Evolutionary conservation across 208 protist genomes (phyloP).

Genomic region (Strigomonas oncopelti): DNA sequence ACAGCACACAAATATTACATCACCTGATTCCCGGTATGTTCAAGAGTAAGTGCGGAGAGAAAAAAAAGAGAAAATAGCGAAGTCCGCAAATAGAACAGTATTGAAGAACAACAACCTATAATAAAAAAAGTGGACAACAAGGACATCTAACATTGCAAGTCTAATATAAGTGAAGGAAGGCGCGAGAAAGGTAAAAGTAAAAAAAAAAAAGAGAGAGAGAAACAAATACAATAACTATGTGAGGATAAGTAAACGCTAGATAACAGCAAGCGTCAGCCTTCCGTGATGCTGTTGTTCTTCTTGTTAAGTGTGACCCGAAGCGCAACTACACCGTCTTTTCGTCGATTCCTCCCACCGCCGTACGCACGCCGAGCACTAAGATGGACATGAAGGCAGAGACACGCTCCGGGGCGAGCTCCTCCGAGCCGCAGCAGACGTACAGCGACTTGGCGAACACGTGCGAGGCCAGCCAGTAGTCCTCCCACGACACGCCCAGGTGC

Average conservation of each 20-base stretch:
- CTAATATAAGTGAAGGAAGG: not conserved
- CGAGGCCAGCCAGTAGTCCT: conserved; percentile 77
- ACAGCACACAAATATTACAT: too few relatives aligned
- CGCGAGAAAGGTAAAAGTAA: not conserved
- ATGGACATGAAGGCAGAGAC: conserved; percentile 65
- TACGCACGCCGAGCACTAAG: conserved; percentile 62
- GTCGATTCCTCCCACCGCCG: conserved; percentile 15
- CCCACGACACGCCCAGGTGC: conserved; percentile 44
- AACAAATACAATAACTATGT: conserved; percentile 1
- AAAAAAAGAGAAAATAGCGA: too few relatives aligned
- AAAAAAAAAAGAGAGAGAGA: conserved; percentile 2
- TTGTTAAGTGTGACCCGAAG: not conserved
- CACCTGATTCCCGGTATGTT: too few relatives aligned
- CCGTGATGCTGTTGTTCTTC: not conserved
- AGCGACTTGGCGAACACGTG: conserved; percentile 69
- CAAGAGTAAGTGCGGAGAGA: too few relatives aligned
- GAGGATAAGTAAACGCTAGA: not conserved
- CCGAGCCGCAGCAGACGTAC: conserved; percentile 48
- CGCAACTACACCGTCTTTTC: not conserved
- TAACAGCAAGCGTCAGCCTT: not conserved
- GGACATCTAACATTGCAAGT: not conserved
- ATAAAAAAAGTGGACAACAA: too few relatives aligned
- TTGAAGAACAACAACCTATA: too few relatives aligned
- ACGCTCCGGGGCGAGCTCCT: conserved; percentile 44
- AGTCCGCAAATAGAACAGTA: too few relatives aligned